Evolutionary conservation across 2,329 filamentous ascomycete species (phyloP), one percentile per base, ranked within the genome.

Genomic region (Penicillium sp.): DNA sequence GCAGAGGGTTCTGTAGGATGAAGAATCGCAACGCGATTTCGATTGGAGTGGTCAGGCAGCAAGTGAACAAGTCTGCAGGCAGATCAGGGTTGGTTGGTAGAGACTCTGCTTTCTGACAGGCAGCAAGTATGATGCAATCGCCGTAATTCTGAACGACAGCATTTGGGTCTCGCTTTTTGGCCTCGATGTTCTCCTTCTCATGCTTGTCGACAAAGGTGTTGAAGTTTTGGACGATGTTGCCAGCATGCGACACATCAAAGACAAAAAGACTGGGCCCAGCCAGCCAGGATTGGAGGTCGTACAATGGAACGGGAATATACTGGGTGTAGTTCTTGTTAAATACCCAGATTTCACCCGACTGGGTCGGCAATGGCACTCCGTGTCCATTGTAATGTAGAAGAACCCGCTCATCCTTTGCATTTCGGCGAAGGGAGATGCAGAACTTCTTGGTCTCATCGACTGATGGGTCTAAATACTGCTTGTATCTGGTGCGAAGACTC

Each of bases 301-400:
- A 97, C 8, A 99, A 79, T 1, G 93, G 96, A 41, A 99, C 90
- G 0, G 94, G 94, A 40, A 99, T 99, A 70, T 99, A 99, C 74
- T 99, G 94, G 0, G 94, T 99, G 71, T 97, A 99, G 63, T 91
- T 97, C 65, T 94, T 93, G 75, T 99, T 99, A 74, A 99, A 99
- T 5, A 97, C 95, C 94, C 94, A 99, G 18, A 99, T 96, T 73
- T 99, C 94, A 13, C 94, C 94, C 4, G 93, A 97, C 3, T 89
- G 86, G 0, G 94, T 99, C 3, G 94, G 94, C 67, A 97, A 91
- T 1, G 94, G 94, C 10, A 99, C 94, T 44, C 94, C 94, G 72
- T 99, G 94, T 14, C 94, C 94, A 66, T 99, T 99, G 80, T 99
- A 99, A 71, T 99, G 94, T 66, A 99, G 90, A n/a, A 99, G 79